Percentiles rank a stretch among this genome's conserved stretches.
Conservation (phyloP, 106 monocot species). For the Phalaenopsis aphrodite region DNA sequence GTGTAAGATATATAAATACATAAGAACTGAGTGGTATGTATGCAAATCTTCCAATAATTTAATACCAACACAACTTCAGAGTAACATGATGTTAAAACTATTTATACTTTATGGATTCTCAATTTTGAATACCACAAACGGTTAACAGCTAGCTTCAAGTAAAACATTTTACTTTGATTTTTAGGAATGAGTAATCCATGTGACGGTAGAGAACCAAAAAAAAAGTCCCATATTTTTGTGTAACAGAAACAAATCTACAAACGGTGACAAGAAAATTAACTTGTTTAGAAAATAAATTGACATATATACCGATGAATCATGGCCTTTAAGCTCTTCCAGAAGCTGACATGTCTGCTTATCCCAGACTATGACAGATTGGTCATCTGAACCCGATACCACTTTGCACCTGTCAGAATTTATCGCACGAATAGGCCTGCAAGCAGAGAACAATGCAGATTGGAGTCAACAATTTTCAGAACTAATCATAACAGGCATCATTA, state of each 20-base stretch:
- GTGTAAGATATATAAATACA: too few relatives aligned
- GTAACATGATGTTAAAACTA: not conserved
- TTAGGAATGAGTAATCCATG: not conserved
- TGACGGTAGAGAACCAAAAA: not conserved
- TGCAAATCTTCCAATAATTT: not conserved
- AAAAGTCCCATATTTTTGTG: not conserved
- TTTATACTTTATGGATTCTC: not conserved
- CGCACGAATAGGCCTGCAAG: conserved; percentile 74
- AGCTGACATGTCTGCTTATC: conserved; percentile 89
- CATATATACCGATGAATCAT: conserved; percentile 56
- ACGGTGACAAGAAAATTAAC: not conserved
- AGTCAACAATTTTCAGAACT: not conserved
- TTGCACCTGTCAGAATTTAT: conserved; percentile 90
- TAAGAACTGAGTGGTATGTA: too few relatives aligned
- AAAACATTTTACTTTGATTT: not conserved
- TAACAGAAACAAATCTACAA: not conserved
- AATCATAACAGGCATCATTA: not conserved
- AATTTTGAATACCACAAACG: not conserved
- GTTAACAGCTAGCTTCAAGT: not conserved
- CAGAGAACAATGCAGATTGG: conserved; percentile 9
- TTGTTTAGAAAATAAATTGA: not conserved
- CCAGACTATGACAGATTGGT: conserved; percentile 96
- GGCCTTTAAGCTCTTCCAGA: conserved; percentile 95
- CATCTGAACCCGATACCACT: conserved; percentile 97
- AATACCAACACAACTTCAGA: not conserved